These are phyloP conservation scores for Zizania palustris DNA, from an alignment of 202 grass and related monocot species.

Conservation along the genomic window DNA sequence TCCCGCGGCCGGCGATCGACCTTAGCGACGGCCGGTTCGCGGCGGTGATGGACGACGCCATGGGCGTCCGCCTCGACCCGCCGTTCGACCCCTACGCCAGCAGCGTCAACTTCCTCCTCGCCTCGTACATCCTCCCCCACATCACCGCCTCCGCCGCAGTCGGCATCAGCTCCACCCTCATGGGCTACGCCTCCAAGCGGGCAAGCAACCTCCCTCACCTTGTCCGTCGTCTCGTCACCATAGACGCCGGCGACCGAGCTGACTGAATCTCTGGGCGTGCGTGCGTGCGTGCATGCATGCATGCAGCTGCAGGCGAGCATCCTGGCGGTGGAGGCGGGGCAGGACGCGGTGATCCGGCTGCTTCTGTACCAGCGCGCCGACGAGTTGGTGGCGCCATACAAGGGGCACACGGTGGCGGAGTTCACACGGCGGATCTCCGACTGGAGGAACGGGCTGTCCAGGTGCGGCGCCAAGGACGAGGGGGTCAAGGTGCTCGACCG, in stretches of 20 bases:
- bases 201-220: constrained; percentile 8
- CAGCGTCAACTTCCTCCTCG: constrained; percentile 74
- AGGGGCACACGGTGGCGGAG: constrained; percentile 58
- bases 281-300: too few relatives aligned
- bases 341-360: constrained; percentile 76
- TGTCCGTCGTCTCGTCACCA: too few relatives aligned
- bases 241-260: too few relatives aligned
- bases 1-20: constrained; percentile 69
- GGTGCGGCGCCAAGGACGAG: constrained; percentile 68
- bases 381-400: constrained; percentile 61
- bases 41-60: constrained; percentile 65
- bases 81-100: constrained; percentile 66
- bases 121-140: constrained; percentile 83
- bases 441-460: constrained; percentile 55
- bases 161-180: constrained; percentile 52
- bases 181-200: constrained; percentile 63
- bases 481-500: constrained; percentile 57
- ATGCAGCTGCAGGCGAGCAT: constrained; percentile 62
- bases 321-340: constrained; percentile 75
- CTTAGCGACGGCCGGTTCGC: constrained; percentile 55
- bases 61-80: constrained; percentile 65
- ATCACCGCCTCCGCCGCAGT: constrained; percentile 61
- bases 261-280: not conserved
- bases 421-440: constrained; percentile 68
- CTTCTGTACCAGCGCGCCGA: constrained; percentile 67